These are phyloP conservation scores for Candida koratica DNA, from an alignment of 805 yeast species.

Conservation along the genomic window DNA sequence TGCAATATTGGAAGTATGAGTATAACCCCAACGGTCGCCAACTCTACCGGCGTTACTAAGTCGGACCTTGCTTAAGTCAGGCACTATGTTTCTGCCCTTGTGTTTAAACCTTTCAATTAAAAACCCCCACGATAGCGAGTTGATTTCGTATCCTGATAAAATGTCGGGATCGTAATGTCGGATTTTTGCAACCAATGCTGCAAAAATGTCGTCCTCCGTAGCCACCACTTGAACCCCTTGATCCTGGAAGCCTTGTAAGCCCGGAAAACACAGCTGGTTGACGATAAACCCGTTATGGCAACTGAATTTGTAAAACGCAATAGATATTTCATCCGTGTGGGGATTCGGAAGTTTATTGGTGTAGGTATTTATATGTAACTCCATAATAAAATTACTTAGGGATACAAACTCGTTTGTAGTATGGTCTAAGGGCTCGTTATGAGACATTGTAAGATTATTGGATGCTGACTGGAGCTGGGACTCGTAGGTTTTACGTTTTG, in stretches of 20 bases:
- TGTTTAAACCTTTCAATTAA: conserved; percentile 57
- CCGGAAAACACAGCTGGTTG: conserved; percentile 2
- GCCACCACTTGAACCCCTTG: background rate
- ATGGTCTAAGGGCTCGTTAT: conserved; percentile 27
- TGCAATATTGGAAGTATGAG: conserved; percentile 65
- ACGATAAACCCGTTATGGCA: conserved; percentile 24
- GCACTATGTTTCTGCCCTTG: conserved; percentile 49
- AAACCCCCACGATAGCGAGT: conserved; percentile 86
- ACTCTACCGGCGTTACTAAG: conserved; percentile 46
- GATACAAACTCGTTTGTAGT: conserved; percentile 40
- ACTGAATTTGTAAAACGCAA: conserved; percentile 63
- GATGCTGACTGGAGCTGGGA: conserved; percentile 56
- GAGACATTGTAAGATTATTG: conserved; percentile 35
- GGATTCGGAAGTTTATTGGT: conserved; percentile 62
- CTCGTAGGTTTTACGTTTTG: conserved; percentile 15
- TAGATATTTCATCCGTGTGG: conserved; percentile 47
- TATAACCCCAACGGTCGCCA: conserved; percentile 76
- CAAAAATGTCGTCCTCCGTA: conserved; percentile 3
- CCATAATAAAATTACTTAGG: conserved; percentile 60
- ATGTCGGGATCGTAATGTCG: conserved; percentile 83
- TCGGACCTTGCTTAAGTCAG: conserved; percentile 58
- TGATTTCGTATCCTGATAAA: conserved; percentile 79
- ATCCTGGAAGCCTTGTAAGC: conserved; percentile 7
- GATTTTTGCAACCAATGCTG: conserved; percentile 58
- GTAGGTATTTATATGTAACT: conserved; percentile 61